These are phyloP conservation scores for Ceratocystis alfenasii DNA, from an alignment of 2,329 filamentous ascomycete species.

Conservation along the genomic window DNA sequence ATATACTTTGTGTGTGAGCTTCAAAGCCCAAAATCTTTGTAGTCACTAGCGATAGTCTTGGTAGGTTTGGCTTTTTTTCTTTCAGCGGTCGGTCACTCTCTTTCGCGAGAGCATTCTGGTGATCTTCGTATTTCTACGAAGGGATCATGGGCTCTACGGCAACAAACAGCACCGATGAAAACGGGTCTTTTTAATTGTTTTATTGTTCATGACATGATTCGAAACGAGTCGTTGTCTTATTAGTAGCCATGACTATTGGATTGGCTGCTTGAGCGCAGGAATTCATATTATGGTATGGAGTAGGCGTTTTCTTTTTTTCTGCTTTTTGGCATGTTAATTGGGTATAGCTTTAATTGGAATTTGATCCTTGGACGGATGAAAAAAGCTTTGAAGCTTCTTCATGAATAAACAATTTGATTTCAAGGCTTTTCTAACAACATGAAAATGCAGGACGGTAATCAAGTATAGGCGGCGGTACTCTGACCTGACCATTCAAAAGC, in stretches of 20 bases:
- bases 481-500: too few species aligned
- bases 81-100: background rate
- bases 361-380: background rate
- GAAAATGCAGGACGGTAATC: too few species aligned
- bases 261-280: background rate
- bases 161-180: background rate
- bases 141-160: background rate
- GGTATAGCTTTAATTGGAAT: slow-evolving; percentile 6
- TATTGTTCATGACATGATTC: background rate
- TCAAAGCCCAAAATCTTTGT: background rate
- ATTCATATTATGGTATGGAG: background rate
- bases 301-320: slow-evolving; percentile 10
- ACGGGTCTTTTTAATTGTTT: background rate
- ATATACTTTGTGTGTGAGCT: too few species aligned
- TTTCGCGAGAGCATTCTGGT: background rate
- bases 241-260: background rate
- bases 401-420: background rate
- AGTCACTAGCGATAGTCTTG: background rate
- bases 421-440: background rate
- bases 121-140: background rate
- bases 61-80: slow-evolving; percentile 12
- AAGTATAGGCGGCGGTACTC: too few species aligned
- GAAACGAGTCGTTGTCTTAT: background rate
- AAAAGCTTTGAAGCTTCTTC: background rate
- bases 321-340: background rate